Conservation (phyloP, 2,329 filamentous ascomycete genomes). For the Nothopassalora personata region DNA sequence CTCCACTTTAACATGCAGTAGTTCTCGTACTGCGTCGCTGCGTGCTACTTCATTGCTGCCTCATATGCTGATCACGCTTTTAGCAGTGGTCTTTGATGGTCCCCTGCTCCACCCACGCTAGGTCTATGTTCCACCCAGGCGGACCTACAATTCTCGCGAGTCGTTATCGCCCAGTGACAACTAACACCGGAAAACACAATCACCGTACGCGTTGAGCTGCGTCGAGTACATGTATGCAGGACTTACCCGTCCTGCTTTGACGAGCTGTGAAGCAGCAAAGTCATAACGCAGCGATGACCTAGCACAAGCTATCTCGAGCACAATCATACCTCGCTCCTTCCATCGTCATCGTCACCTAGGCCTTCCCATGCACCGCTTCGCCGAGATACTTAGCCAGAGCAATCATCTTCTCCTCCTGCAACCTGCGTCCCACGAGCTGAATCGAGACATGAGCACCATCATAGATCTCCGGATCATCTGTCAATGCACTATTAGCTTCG, state of each 20-base stretch:
- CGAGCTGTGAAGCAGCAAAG: not conserved
- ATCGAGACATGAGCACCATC: constrained; percentile 35
- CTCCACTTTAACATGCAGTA: not conserved
- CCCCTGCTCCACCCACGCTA: no score
- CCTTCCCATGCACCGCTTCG: constrained; percentile 17
- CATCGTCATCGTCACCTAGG: not conserved
- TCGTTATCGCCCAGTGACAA: not conserved
- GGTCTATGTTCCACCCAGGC: no score
- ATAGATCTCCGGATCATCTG: constrained; percentile 36
- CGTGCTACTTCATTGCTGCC: not conserved
- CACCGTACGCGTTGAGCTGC: not conserved
- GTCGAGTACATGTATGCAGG: not conserved
- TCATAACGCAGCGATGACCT: not conserved
- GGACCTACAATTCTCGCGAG: not conserved
- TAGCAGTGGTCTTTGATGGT: no score
- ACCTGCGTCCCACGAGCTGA: constrained; percentile 32
- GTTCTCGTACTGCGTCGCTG: not conserved
- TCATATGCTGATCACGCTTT: not conserved
- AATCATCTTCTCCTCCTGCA: constrained; percentile 38
- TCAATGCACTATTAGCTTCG: constrained; percentile 9
- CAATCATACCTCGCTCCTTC: not conserved
- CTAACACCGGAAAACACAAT: not conserved
- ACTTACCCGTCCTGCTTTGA: not conserved
- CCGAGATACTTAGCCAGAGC: constrained; percentile 32
- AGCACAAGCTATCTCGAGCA: not conserved